A percentile compares a stretch with the other conserved stretches of the same genome.
Conservation (phyloP, 805 yeast genomes). For the Saturnispora zaruensis region DNA sequence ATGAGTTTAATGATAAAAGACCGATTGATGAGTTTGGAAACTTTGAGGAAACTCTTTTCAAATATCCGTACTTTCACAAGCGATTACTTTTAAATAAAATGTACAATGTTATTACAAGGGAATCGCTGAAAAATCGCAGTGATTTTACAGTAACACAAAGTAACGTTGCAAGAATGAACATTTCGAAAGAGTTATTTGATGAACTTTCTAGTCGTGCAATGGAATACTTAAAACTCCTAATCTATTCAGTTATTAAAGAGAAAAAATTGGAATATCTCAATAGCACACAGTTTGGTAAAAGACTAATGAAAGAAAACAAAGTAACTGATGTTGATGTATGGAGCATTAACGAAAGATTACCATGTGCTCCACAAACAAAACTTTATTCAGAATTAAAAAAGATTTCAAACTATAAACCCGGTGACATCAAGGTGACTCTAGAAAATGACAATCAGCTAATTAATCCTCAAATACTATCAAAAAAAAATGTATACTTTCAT, state of each 20-base stretch:
- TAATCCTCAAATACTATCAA: not conserved
- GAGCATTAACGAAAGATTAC: not conserved
- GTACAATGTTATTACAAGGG: not conserved
- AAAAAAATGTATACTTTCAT: not conserved
- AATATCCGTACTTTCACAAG: not conserved
- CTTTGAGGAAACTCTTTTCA: not conserved
- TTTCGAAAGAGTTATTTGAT: not conserved
- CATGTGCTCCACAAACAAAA: conserved; percentile 1
- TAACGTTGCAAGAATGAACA: not conserved
- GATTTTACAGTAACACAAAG: not conserved
- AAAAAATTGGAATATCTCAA: not conserved
- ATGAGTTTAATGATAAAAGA: not conserved
- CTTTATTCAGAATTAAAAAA: not conserved
- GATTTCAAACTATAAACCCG: not conserved
- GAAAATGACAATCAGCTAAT: not conserved
- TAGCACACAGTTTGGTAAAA: not conserved
- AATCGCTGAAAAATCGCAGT: not conserved
- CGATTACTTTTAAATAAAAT: not conserved
- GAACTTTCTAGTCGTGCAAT: not conserved
- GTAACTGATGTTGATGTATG: conserved; percentile 1
- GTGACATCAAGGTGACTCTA: not conserved
- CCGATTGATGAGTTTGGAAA: not conserved
- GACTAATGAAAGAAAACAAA: not conserved
- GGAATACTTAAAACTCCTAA: not conserved
- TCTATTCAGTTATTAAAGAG: not conserved